Conservation (phyloP, 331 rosid species). For the Spiraea crenata region DNA sequence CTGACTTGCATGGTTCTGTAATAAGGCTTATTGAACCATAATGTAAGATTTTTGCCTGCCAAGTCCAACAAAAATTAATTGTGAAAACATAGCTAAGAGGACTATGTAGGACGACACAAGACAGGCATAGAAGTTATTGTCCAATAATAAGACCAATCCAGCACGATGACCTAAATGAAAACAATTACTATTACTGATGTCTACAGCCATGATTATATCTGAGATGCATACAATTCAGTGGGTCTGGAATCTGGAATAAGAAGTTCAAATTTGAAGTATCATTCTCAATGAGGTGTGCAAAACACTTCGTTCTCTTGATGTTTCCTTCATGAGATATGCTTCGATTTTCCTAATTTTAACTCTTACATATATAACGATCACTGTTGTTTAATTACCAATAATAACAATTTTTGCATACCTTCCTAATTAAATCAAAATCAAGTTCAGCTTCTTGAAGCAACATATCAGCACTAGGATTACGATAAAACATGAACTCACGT, state of each 20-base stretch:
- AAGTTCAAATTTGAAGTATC: slow-evolving; percentile 7
- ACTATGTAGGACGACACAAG: neutral
- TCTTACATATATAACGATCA: slow-evolving; percentile 11
- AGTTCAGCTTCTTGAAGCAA: slow-evolving; percentile 79
- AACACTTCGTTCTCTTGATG: neutral
- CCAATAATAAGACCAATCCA: neutral
- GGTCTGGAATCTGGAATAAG: neutral
- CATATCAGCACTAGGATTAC: slow-evolving; percentile 98
- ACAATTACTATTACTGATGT: neutral
- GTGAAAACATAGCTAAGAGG: slow-evolving; percentile 8
- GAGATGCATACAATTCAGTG: neutral
- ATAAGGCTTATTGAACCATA: slow-evolving; percentile 96
- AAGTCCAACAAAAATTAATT: slow-evolving; percentile 18
- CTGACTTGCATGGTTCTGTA: slow-evolving; percentile 93
- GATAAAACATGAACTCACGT: slow-evolving; percentile 98
- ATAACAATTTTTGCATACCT: slow-evolving; percentile 43
- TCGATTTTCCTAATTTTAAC: slow-evolving; percentile 6
- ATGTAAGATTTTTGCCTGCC: slow-evolving; percentile 89
- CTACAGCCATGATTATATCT: slow-evolving; percentile 11
- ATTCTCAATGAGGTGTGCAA: slow-evolving; percentile 4
- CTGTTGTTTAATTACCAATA: slow-evolving; percentile 8
- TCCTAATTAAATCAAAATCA: slow-evolving; percentile 65
- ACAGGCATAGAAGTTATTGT: neutral
- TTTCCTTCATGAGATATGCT: neutral
- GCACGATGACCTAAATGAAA: neutral